These are phyloP conservation scores for Papiliotrema nemorosa DNA, from an alignment of 1,284 basidiomycete species.

Conservation along the genomic window DNA sequence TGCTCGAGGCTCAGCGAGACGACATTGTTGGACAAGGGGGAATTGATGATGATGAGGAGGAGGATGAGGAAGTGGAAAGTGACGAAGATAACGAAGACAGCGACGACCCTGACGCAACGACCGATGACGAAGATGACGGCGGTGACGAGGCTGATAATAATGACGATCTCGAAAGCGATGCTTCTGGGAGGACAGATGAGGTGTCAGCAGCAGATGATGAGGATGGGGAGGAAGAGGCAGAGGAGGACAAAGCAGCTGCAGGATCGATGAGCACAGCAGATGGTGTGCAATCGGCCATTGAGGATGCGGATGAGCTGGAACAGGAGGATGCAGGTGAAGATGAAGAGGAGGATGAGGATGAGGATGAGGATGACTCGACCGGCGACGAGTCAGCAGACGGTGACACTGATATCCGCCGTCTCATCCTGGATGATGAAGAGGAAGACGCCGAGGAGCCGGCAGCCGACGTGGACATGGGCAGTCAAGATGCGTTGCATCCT, in stretches of 20 bases:
- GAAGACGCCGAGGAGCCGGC: background rate
- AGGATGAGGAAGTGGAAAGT: conserved; percentile 26
- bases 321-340: too few species aligned
- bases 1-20: conserved; percentile 76
- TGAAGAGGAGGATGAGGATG: conserved; percentile 13
- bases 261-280: too few species aligned
- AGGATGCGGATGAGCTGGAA: conserved; percentile 26
- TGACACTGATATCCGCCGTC: background rate
- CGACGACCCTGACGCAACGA: conserved; percentile 17
- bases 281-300: conserved; percentile 34
- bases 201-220: background rate
- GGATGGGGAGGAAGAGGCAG: background rate
- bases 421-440: background rate
- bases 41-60: conserved; percentile 25
- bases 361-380: conserved; percentile 14
- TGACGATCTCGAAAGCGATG: background rate
- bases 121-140: conserved; percentile 17
- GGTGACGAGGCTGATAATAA: conserved; percentile 12
- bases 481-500: too few species aligned
- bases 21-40: conserved; percentile 56
- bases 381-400: conserved; percentile 4
- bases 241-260: too few species aligned
- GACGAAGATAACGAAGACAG: conserved; percentile 18
- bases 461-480: background rate
- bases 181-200: background rate